These are phyloP conservation scores for Xanthoparmelia taractica DNA, from an alignment of 495 filamentous ascomycete genomes.

Conservation along the genomic window DNA sequence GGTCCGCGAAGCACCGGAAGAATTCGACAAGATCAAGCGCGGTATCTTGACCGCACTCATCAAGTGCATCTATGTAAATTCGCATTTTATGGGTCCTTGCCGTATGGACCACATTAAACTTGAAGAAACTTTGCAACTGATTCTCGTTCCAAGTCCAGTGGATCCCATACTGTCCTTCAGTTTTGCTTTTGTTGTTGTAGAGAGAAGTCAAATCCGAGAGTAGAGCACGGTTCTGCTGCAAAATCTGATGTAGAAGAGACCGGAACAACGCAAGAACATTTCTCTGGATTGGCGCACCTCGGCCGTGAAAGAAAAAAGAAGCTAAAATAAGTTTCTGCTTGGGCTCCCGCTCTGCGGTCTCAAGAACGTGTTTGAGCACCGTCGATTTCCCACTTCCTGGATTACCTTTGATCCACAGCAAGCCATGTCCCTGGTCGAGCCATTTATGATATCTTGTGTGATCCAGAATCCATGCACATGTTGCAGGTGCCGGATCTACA, in stretches of 20 bases:
- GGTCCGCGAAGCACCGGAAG: no score
- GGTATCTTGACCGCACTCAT: conserved; percentile 5
- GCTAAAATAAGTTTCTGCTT: not conserved
- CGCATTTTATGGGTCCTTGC: not conserved
- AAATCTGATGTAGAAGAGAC: no score
- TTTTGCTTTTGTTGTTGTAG: no score
- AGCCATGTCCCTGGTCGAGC: conserved; percentile 8
- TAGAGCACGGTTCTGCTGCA: no score
- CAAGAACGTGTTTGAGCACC: conserved; percentile 16
- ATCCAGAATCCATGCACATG: conserved; percentile 19
- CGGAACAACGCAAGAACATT: no score
- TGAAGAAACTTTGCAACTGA: conserved; percentile 1
- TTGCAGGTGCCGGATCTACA: conserved; percentile 4
- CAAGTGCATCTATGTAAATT: conserved; percentile 11
- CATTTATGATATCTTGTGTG: not conserved
- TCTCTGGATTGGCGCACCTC: no score
- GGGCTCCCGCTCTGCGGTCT: not conserved
- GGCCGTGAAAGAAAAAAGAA: not conserved
- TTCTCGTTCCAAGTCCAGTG: conserved; percentile 6
- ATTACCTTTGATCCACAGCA: conserved; percentile 26
- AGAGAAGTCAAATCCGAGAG: no score
- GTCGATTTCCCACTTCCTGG: conserved; percentile 26
- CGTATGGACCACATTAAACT: not conserved
- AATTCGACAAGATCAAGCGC: no score
- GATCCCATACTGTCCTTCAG: not conserved